Percentiles rank a stretch among this genome's conserved stretches.
Conservation (phyloP, 2,329 filamentous ascomycete species). For the Claviceps monticola region DNA sequence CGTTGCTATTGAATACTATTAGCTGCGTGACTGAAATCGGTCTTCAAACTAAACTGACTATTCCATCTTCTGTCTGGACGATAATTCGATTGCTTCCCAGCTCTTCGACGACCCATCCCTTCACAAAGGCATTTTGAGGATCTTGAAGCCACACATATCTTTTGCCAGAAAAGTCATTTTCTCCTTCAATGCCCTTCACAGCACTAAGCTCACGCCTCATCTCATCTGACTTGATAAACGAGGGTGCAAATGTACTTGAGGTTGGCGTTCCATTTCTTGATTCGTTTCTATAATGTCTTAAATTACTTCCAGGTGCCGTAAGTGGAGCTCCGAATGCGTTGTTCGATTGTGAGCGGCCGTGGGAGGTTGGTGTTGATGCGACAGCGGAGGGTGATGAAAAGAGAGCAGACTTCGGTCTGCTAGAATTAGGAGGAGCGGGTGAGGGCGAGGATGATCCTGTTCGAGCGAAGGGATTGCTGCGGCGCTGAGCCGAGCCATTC, state of each 20-base stretch:
- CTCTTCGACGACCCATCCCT: constrained; percentile 84
- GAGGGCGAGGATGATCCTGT: constrained; percentile 39
- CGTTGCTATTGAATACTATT: constrained; percentile 48
- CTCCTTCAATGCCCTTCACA: constrained; percentile 72
- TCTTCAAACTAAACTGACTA: constrained; percentile 37
- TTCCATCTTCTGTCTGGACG: constrained; percentile 89
- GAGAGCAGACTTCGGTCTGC: constrained; percentile 63
- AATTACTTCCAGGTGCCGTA: constrained; percentile 21
- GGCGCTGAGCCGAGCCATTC: constrained; percentile 45
- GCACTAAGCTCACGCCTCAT: constrained; percentile 42
- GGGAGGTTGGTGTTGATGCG: constrained; percentile 31
- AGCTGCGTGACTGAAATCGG: constrained; percentile 5
- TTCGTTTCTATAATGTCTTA: constrained; percentile 34
- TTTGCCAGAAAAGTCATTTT: constrained; percentile 97
- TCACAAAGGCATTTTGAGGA: constrained; percentile 73
- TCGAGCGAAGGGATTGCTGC: constrained; percentile 68
- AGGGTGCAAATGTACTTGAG: constrained; percentile 82
- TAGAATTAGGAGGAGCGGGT: constrained; percentile 36
- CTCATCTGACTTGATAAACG: constrained; percentile 86
- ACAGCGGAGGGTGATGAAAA: constrained; percentile 42
- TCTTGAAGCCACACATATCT: constrained; percentile 97
- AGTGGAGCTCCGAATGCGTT: constrained; percentile 33
- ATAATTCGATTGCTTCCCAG: constrained; percentile 53
- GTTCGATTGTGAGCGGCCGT: constrained; percentile 57
- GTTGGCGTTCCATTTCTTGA: constrained; percentile 51